Evolutionary conservation across 2,329 filamentous ascomycete genomes (phyloP).

Genomic region (Akanthomyces dipterigenus): DNA sequence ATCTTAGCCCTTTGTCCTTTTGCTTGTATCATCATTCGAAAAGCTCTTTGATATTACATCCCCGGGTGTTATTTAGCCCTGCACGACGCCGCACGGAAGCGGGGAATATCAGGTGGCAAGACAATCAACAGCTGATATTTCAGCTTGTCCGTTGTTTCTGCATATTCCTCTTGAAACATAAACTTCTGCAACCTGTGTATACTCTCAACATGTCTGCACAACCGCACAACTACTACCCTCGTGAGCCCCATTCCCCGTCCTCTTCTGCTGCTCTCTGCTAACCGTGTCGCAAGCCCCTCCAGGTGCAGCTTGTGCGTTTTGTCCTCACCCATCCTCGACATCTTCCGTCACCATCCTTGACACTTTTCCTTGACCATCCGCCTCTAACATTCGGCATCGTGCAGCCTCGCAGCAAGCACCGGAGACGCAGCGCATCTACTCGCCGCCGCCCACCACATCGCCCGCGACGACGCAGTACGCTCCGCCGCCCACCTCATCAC

Average conservation of each 20-base stretch:
- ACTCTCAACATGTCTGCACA: slow-evolving; percentile 30
- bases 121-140: neutral
- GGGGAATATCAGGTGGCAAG: neutral
- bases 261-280: slow-evolving; percentile 2
- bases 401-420: slow-evolving; percentile 9
- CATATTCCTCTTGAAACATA: neutral
- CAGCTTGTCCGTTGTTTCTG: neutral
- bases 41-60: neutral
- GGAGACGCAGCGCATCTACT: slow-evolving; percentile 15
- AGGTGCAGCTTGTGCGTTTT: slow-evolving; percentile 20
- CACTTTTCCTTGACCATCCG: slow-evolving; percentile 7
- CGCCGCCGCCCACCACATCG: slow-evolving; percentile 16
- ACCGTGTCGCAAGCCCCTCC: slow-evolving; percentile 33
- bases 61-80: neutral
- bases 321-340: too few species aligned
- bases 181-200: neutral
- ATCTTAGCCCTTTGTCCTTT: too few species aligned
- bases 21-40: neutral
- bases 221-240: slow-evolving; percentile 38
- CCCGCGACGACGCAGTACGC: neutral
- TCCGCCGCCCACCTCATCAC: neutral
- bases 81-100: neutral
- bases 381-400: neutral
- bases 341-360: neutral
- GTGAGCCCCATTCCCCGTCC: slow-evolving; percentile 25